A percentile compares a stretch with the other conserved stretches of the same genome.
Evolutionary conservation across 176 grass and related monocot species (phyloP).

Genomic region (Oryza punctata): DNA sequence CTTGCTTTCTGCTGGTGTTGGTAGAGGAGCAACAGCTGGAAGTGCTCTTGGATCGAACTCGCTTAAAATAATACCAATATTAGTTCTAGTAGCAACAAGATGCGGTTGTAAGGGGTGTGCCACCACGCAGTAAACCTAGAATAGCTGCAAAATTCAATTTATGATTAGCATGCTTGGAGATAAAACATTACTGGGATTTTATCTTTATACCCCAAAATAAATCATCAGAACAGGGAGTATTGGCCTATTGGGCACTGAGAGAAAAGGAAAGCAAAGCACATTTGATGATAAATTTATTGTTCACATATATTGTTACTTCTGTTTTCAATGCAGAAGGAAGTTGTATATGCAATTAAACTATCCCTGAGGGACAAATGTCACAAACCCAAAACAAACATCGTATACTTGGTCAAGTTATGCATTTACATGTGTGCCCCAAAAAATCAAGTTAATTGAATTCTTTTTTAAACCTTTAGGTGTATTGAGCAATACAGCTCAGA

Average conservation of each 20-base stretch:
- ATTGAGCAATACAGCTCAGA: background rate
- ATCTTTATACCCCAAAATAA: conserved; percentile 15
- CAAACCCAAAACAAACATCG: background rate
- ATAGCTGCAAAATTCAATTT: conserved; percentile 23
- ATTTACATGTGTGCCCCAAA: no score
- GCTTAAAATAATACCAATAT: conserved; percentile 96
- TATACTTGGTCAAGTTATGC: background rate
- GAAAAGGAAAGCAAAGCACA: background rate
- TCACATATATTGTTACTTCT: background rate
- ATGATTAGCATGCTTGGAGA: conserved; percentile 40
- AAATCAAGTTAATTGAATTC: background rate
- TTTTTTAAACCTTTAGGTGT: conserved; percentile 1
- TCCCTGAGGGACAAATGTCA: background rate
- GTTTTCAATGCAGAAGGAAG: conserved; percentile 6
- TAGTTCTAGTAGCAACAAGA: conserved; percentile 97
- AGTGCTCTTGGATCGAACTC: conserved; percentile 95
- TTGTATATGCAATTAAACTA: background rate
- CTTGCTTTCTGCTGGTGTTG: conserved; percentile 66
- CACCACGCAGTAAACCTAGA: conserved; percentile 98
- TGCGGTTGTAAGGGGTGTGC: conserved; percentile 97
- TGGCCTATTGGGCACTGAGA: background rate
- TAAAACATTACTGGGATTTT: conserved; percentile 16
- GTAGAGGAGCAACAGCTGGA: conserved; percentile 78
- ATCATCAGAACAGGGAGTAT: background rate
- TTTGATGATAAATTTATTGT: conserved; percentile 2